Evolutionary conservation across 371 early-diverging fungal genomes (phyloP).

Genomic region (Ordospora pajunii): DNA sequence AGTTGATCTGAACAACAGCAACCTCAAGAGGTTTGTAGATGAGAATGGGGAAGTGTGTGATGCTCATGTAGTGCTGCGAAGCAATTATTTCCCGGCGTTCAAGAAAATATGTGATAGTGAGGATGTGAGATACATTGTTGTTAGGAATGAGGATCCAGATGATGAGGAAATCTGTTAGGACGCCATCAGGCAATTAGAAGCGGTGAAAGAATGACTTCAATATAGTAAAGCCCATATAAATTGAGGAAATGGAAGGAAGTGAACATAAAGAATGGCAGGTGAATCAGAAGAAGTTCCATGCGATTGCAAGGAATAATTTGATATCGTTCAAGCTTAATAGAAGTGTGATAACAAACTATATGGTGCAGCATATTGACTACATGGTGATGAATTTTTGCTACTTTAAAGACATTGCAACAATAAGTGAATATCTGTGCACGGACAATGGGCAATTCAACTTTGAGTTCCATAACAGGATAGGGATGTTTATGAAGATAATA

Average conservation of each 20-base stretch:
- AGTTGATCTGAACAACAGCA: conserved; percentile 1
- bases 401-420: conserved; percentile 33
- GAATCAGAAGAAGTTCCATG: conserved; percentile 8
- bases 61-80: neutral
- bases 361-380: conserved; percentile 37
- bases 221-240: no score
- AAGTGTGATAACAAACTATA: conserved; percentile 2
- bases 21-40: neutral
- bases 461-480: conserved; percentile 8
- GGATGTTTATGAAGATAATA: conserved; percentile 7
- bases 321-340: conserved; percentile 16
- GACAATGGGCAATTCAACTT: conserved; percentile 21
- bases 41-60: neutral
- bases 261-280: neutral
- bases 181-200: neutral
- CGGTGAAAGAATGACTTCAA: neutral
- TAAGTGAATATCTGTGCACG: conserved; percentile 25
- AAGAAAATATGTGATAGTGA: conserved; percentile 3
- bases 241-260: no score
- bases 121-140: conserved; percentile 11
- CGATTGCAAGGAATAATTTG: conserved; percentile 8
- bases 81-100: conserved; percentile 23
- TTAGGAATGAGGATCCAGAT: conserved; percentile 20
- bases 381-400: conserved; percentile 35
- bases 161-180: conserved; percentile 40